Percentiles rank a stretch among this genome's conserved stretches.
Evolutionary conservation across 768 basidiomycete genomes (phyloP).

Genomic region (Lentinula detonsa): DNA sequence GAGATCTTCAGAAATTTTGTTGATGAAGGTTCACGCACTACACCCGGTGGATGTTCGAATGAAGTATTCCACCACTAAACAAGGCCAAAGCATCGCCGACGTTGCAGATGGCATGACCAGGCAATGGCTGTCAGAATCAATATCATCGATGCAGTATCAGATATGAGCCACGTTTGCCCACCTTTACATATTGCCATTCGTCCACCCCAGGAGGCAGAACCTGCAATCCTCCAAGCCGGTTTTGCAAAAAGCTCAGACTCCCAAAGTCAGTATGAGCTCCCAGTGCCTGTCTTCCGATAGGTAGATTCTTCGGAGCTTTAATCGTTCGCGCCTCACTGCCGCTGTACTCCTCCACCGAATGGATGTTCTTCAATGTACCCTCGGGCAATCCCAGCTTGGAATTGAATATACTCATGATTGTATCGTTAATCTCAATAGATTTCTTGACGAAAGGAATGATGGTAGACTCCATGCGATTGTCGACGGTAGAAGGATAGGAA

Average conservation of each 20-base stretch:
- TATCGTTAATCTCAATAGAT: constrained; percentile 33
- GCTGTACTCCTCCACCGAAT: constrained; percentile 25
- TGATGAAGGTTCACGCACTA: constrained; percentile 20
- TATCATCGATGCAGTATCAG: background rate
- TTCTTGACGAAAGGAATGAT: constrained; percentile 14
- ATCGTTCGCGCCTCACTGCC: constrained; percentile 38
- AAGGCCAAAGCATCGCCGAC: constrained; percentile 38
- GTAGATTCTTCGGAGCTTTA: constrained; percentile 27
- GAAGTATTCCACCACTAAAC: constrained; percentile 39
- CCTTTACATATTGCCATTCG: constrained; percentile 37
- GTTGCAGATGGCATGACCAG: constrained; percentile 40
- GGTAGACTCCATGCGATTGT: background rate
- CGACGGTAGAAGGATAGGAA: constrained; percentile 30
- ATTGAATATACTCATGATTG: constrained; percentile 33
- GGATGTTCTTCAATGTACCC: constrained; percentile 28
- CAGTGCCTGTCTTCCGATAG: constrained; percentile 16
- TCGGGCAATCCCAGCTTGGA: constrained; percentile 30
- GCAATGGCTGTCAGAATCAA: constrained; percentile 26
- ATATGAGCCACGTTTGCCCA: constrained; percentile 8
- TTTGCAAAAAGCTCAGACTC: constrained; percentile 28
- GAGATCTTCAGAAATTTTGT: background rate
- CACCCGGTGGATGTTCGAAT: constrained; percentile 37
- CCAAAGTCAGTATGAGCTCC: constrained; percentile 39
- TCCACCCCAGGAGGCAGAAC: constrained; percentile 31
- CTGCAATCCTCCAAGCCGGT: constrained; percentile 40